Evolutionary conservation across 2,329 filamentous ascomycete genomes (phyloP).

Genomic region (Aspergillus sp.): DNA sequence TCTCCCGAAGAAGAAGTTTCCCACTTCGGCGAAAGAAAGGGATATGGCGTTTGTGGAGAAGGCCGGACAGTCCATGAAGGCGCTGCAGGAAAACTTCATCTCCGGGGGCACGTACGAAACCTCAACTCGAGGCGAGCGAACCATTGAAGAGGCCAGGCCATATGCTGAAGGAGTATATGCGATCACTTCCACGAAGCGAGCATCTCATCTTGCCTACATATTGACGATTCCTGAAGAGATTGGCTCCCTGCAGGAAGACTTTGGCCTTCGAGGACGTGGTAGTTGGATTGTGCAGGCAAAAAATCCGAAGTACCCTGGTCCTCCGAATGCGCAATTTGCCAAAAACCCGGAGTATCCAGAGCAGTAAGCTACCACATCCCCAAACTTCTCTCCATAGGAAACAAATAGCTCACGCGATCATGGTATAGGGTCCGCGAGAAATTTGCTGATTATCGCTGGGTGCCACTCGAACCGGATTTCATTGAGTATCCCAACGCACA

Average conservation of each 20-base stretch:
- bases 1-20: slow-evolving; percentile 77
- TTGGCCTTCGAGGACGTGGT: slow-evolving; percentile 63
- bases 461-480: slow-evolving; percentile 62
- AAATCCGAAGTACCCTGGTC: slow-evolving; percentile 64
- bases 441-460: slow-evolving; percentile 67
- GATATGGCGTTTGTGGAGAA: slow-evolving; percentile 84
- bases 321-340: slow-evolving; percentile 54
- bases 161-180: slow-evolving; percentile 82
- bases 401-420: background rate
- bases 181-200: slow-evolving; percentile 61
- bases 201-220: slow-evolving; percentile 72
- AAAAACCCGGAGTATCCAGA: slow-evolving; percentile 62
- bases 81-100: slow-evolving; percentile 67
- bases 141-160: slow-evolving; percentile 60
- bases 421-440: slow-evolving; percentile 55
- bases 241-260: slow-evolving; percentile 63
- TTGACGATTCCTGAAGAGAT: slow-evolving; percentile 63
- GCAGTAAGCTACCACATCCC: slow-evolving; percentile 42
- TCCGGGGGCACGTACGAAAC: slow-evolving; percentile 61
- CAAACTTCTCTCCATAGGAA: background rate
- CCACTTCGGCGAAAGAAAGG: slow-evolving; percentile 57
- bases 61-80: slow-evolving; percentile 53
- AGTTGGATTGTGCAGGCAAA: slow-evolving; percentile 73
- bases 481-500: slow-evolving; percentile 68
- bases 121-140: slow-evolving; percentile 62